Evolutionary conservation across 768 basidiomycete species (phyloP).

Genomic region (Leucogyrophana mollusca): DNA sequence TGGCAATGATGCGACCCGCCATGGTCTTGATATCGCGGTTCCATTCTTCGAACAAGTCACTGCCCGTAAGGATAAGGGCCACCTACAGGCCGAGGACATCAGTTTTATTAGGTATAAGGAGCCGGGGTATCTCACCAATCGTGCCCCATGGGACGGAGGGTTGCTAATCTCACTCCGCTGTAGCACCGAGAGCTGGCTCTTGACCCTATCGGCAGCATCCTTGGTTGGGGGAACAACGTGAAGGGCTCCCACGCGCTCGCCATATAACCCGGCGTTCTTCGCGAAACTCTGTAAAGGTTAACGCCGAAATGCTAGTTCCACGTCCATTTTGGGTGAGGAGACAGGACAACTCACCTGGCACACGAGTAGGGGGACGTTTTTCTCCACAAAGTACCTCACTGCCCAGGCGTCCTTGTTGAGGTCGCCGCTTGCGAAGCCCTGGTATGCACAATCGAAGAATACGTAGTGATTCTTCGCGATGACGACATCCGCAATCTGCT

Average conservation of each 20-base stretch:
- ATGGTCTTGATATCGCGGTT: conserved; percentile 87
- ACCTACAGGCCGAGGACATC: conserved; percentile 43
- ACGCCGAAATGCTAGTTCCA: background rate
- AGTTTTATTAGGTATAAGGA: background rate
- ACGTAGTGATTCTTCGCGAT: conserved; percentile 75
- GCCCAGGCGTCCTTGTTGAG: conserved; percentile 91
- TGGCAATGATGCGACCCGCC: conserved; percentile 89
- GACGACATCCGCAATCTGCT: conserved; percentile 69
- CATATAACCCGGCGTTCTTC: conserved; percentile 94
- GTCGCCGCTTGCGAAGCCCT: conserved; percentile 94
- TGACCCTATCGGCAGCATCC: conserved; percentile 71
- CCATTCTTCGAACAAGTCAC: conserved; percentile 82
- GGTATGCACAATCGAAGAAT: conserved; percentile 96
- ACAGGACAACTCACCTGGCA: conserved; percentile 68
- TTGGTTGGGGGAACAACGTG: conserved; percentile 68
- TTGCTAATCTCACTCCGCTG: conserved; percentile 95
- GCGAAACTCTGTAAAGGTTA: conserved; percentile 95
- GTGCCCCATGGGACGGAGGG: conserved; percentile 89
- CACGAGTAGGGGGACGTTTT: conserved; percentile 72
- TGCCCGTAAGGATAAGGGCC: conserved; percentile 76
- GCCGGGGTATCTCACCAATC: conserved; percentile 55
- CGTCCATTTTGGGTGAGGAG: too few species aligned
- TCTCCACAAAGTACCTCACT: conserved; percentile 81
- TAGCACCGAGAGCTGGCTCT: conserved; percentile 88
- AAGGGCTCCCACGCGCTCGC: conserved; percentile 92